These are phyloP conservation scores for Lipomyces yamadae DNA, from an alignment of 805 yeast species.

Conservation along the genomic window DNA sequence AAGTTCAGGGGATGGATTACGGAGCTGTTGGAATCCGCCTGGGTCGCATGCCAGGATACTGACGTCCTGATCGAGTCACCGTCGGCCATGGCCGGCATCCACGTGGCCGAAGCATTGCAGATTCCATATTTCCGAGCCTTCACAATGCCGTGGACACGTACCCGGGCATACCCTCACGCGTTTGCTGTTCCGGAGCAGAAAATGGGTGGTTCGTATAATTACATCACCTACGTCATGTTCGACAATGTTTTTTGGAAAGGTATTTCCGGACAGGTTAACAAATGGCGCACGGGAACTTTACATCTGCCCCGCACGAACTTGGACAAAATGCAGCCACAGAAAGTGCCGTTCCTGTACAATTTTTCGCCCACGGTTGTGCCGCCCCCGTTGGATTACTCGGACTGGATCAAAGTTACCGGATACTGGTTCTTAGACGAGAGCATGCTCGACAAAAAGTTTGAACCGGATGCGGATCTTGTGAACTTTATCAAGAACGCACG, in stretches of 20 bases:
- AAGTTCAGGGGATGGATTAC: constrained; percentile 84
- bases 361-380: constrained; percentile 88
- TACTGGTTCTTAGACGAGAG: constrained; percentile 90
- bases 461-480: constrained; percentile 63
- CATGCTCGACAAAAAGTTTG: constrained; percentile 49
- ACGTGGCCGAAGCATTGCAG: constrained; percentile 87
- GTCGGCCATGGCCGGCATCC: constrained; percentile 93
- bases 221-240: constrained; percentile 88
- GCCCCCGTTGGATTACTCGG: constrained; percentile 90
- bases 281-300: constrained; percentile 77
- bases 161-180: constrained; percentile 96
- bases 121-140: constrained; percentile 94
- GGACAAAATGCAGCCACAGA: constrained; percentile 70
- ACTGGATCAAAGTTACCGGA: constrained; percentile 95
- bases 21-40: constrained; percentile 70
- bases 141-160: constrained; percentile 98
- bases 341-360: constrained; percentile 86
- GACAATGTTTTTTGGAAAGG: constrained; percentile 95
- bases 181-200: constrained; percentile 93
- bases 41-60: constrained; percentile 84
- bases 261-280: constrained; percentile 80
- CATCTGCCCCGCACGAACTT: constrained; percentile 71
- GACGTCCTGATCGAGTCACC: constrained; percentile 95
- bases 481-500: constrained; percentile 69
- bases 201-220: constrained; percentile 90